Base-by-base conservation (phyloP, 1,139 yeast species). In the Taphrina pruni region DNA sequence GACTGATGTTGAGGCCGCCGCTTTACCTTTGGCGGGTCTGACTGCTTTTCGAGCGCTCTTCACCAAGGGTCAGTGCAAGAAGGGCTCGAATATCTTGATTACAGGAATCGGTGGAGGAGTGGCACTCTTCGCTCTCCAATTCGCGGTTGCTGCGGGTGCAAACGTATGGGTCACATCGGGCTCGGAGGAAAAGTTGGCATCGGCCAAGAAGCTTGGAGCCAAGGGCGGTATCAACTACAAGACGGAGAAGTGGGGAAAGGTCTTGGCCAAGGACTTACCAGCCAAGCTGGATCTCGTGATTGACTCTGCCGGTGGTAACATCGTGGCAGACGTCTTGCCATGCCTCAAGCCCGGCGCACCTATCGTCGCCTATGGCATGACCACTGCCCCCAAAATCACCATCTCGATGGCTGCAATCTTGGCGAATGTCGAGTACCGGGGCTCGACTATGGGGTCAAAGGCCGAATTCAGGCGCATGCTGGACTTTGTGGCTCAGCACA, bases 271-370 rank as follows among this genome's bases (percentile, higher is more conserved):
- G 45, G 17, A 66, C 11, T 39, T 70, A 9, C 38, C 50, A 2
- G 48, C 48, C 11, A 97, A 68, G 12, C 56, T 72, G 17, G 74
- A 73, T 54, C 61, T 68, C 32, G 73, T 73, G 11, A 51, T 73
- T 17, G 74, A 73, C 61, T 71, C 72, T 2, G 72, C 74, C 9
- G 74, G 74, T 5, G 74, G 72, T 5, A 70, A 72, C 32, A 70
- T 72, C n/a, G 68, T 72, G 38, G 71, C 52, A 20, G 65, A 68
- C 32, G 56, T 71, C 35, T 43, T 71, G 9, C 58, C 69, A 17
- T 46, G 56, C 41, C 43, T 71, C 43, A 66, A 66, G 14, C 58
- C 65, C 7, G 74, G 74, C 14, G 71, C 66, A 2, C 69, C 52
- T 41, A 68, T 69, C 32, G 73, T 72, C 14, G 54, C 68, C 20